Conservation (phyloP, 768 basidiomycete species). For the Amanita fuliginea region DNA sequence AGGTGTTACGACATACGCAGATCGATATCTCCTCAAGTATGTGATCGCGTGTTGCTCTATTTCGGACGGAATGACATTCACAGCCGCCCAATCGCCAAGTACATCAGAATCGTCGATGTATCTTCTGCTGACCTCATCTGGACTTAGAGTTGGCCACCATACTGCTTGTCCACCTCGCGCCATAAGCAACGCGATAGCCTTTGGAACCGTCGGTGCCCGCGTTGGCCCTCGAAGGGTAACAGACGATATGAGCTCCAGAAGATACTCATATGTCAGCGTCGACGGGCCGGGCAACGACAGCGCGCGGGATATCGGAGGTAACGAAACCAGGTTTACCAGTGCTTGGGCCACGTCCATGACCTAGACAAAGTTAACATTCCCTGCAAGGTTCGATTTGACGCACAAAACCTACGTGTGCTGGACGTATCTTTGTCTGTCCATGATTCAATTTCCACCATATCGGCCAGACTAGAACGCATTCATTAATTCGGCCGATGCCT, state of each 20-base stretch:
- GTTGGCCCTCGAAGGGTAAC: conserved; percentile 72
- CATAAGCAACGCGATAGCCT: conserved; percentile 50
- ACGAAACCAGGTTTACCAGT: conserved; percentile 62
- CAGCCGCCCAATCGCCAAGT: conserved; percentile 71
- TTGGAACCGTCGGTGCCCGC: conserved; percentile 67
- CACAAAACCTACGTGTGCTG: conserved; percentile 66
- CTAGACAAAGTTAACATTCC: conserved; percentile 23
- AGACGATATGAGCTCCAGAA: conserved; percentile 66
- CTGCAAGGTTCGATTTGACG: conserved; percentile 2
- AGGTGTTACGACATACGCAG: conserved; percentile 52
- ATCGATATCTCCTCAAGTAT: conserved; percentile 82
- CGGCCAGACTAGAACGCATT: conserved; percentile 56
- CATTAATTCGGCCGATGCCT: conserved; percentile 5
- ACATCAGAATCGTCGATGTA: conserved; percentile 74
- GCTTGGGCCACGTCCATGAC: conserved; percentile 93
- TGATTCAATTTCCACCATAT: conserved; percentile 93
- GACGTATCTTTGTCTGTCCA: conserved; percentile 77
- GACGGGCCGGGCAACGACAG: conserved; percentile 84
- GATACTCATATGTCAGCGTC: conserved; percentile 72
- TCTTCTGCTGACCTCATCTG: conserved; percentile 84
- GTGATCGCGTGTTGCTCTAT: conserved; percentile 83
- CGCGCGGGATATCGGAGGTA: conserved; percentile 52
- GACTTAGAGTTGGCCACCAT: conserved; percentile 92
- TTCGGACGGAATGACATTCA: conserved; percentile 73
- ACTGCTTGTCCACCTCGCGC: conserved; percentile 49